Percentiles rank a stretch among this genome's conserved stretches.
Conservation (phyloP, 2,329 filamentous ascomycete species). For the Cercospora zeina region DNA sequence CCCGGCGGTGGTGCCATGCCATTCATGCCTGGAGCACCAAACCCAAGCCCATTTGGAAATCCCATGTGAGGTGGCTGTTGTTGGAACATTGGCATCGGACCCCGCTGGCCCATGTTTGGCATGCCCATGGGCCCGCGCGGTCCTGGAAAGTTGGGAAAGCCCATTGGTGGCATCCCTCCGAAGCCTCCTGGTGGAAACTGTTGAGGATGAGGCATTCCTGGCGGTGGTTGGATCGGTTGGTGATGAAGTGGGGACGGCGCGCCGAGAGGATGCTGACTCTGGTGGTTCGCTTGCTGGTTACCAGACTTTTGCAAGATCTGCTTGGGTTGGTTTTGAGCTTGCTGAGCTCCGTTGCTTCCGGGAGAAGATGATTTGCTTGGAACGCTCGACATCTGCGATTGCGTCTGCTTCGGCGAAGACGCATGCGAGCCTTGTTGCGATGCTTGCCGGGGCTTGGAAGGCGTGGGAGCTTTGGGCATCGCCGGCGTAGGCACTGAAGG, state of each 20-base stretch:
- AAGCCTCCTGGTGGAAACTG: slow-evolving; percentile 45
- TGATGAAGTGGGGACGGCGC: slow-evolving; percentile 45
- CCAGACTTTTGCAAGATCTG: slow-evolving; percentile 61
- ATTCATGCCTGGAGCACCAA: slow-evolving; percentile 62
- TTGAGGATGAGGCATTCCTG: slow-evolving; percentile 55
- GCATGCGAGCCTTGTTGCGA: slow-evolving; percentile 76
- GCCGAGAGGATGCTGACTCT: slow-evolving; percentile 26
- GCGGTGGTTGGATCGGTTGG: slow-evolving; percentile 62
- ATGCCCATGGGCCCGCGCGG: slow-evolving; percentile 56
- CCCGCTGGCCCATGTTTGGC: slow-evolving; percentile 54
- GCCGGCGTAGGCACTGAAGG: slow-evolving; percentile 76
- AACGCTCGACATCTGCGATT: slow-evolving; percentile 48
- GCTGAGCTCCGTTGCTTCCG: slow-evolving; percentile 60
- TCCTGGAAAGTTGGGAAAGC: slow-evolving; percentile 57
- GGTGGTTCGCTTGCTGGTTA: slow-evolving; percentile 59
- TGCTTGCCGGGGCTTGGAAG: slow-evolving; percentile 70
- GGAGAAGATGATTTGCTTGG: slow-evolving; percentile 60
- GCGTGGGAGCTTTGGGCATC: slow-evolving; percentile 78
- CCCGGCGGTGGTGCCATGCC: slow-evolving; percentile 51
- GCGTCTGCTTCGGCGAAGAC: slow-evolving; percentile 67
- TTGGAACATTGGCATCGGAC: slow-evolving; percentile 56
- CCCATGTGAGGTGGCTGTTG: slow-evolving; percentile 54
- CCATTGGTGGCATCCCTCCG: slow-evolving; percentile 53
- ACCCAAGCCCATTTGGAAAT: slow-evolving; percentile 39
- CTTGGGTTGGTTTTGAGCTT: slow-evolving; percentile 66